Evolutionary conservation across 2,329 filamentous ascomycete species (phyloP), one percentile per base, ranked within the genome.

Genomic region (Cladophialophora bantiana): DNA sequence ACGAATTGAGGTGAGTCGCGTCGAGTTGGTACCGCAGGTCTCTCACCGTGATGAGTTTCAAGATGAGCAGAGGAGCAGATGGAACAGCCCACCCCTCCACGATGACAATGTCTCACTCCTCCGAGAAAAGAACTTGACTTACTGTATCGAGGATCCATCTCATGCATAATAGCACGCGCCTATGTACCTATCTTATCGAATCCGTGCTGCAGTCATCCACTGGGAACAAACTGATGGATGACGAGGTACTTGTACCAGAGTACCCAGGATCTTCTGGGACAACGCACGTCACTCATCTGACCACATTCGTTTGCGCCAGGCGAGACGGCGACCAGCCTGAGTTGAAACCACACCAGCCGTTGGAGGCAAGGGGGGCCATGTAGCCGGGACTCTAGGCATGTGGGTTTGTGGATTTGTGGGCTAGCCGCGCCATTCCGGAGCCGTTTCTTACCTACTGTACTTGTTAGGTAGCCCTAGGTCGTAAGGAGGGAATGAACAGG

Each of bases 191-290:
- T n/a, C 9, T 52, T 7, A 61, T 52, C 20, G 36, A 45, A 62
- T 56, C 35, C 60, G 60, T 36, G n/a, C 60, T 48, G 60, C 60
- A 55, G 50, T 56, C 60, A 62, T 56, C 60, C 36, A 45, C 36
- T 35, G 34, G 35, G 35, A 34, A 48, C 38, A 36, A 34, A 62
- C n/a, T 20, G 35, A 18, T 58, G 55, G n/a, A 15, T 36, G 18
- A 42, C 9, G n/a, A 15, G 4, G 9, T 59, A 45, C 20, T 45
- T 18, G 35, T 6, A 1, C 38, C 9, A 10, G 38, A 10, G 35
- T 35, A 32, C 13, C 35, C 18, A 26, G 40, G 15, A 36, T 20
- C 31, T 38, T n/a, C n/a, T 58, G 34, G n/a, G n/a, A 32, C 31
- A 13, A 34, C 20, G 32, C 10, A 18, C 56, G 32, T 52, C 58